These are phyloP conservation scores for Blastomyces silverae DNA, from an alignment of 2,329 filamentous ascomycete genomes.

Conservation along the genomic window DNA sequence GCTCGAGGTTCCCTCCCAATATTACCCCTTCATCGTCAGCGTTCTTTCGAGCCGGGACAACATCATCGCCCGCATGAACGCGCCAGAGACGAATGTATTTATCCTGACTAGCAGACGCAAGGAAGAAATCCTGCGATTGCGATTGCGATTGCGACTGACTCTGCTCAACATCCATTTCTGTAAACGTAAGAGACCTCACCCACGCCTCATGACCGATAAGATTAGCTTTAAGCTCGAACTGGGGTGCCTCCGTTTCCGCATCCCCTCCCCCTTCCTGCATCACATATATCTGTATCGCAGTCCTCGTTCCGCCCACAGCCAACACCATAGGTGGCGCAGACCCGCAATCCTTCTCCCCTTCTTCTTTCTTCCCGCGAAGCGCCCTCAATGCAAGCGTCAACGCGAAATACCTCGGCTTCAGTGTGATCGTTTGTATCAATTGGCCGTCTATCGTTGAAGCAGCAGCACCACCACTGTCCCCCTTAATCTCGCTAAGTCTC, in stretches of 20 bases:
- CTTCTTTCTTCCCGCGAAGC: constrained; percentile 45
- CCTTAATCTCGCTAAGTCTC: constrained; percentile 47
- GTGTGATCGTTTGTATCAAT: constrained; percentile 63
- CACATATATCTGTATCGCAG: constrained; percentile 72
- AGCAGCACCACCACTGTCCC: constrained; percentile 9
- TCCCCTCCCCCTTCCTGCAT: constrained; percentile 37
- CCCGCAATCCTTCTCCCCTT: neutral
- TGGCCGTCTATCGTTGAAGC: constrained; percentile 30
- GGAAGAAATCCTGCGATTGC: constrained; percentile 59
- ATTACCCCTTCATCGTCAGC: constrained; percentile 30
- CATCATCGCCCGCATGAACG: constrained; percentile 62
- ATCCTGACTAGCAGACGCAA: constrained; percentile 93
- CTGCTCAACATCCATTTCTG: constrained; percentile 30
- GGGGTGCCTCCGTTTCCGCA: constrained; percentile 28
- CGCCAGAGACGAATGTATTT: constrained; percentile 96
- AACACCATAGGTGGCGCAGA: constrained; percentile 52
- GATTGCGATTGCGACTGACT: constrained; percentile 46
- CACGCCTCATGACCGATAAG: constrained; percentile 89
- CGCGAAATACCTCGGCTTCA: constrained; percentile 74
- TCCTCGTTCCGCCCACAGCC: constrained; percentile 78
- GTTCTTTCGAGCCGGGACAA: constrained; percentile 46
- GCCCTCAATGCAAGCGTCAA: constrained; percentile 63
- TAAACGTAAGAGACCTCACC: constrained; percentile 80
- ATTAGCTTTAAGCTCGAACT: constrained; percentile 67
- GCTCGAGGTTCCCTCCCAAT: constrained; percentile 45